Evolutionary conservation across 352 stramenopile genomes (phyloP), one percentile per base, ranked within the genome.

Genomic region (Phytophthora crassamura): DNA sequence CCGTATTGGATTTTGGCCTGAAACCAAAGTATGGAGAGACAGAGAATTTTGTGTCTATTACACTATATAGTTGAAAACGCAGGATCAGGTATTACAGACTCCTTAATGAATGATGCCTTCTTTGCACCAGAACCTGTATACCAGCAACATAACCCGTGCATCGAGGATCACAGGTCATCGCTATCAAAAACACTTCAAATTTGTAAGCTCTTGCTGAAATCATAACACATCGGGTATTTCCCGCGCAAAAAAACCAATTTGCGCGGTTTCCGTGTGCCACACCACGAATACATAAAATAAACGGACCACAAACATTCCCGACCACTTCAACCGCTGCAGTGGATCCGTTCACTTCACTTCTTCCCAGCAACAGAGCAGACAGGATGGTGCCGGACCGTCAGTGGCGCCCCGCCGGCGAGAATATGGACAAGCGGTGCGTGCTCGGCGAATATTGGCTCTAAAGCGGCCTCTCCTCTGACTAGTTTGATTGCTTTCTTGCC

Each of bases 371-470:
- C 42, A 43, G 11, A n/a, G 16, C n/a, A 22, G 20, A 28, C 25
- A 35, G 14, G 36, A 91, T 91, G 83, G 79, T 91, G 7, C 83
- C 80, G 0, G 77, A 91, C 50, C 75, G 75, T 40, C 43, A 90
- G 75, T 91, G 80, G 80, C 78, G 83, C 25, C 68, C 59, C 25
- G 74, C 79, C 35, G 83, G 83, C 11, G 62, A 86, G 42, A 91
- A 90, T 58, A 88, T 91, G 77, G 83, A 91, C 74, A 91, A 91
- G 62, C 80, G 83, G 82, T 88, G 61, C 15, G 68, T 48, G 5
- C 7, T 4, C 6, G 34, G 42, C 7, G 3, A 28, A 16, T 47
- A 47, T 35, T 25, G 22, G 22, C 22, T 25, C 2, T 25, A 25
- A 25, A 25, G 22, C 22, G 22, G 3, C 22, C 22, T 25, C 22